Base-by-base conservation (phyloP, 352 stramenopile genomes). In the Elongisporangium prolatum region DNA sequence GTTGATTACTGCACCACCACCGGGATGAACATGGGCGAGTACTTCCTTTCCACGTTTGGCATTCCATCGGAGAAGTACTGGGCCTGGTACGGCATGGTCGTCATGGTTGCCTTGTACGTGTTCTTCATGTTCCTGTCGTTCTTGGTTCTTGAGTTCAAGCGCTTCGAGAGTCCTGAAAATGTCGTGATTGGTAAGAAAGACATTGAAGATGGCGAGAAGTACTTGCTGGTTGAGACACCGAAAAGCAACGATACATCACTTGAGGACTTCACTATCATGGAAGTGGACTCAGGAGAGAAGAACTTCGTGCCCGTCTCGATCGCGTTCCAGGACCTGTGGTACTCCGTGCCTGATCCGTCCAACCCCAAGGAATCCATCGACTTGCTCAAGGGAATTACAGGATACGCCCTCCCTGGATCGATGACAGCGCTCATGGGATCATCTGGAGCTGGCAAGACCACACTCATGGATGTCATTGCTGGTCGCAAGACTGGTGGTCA, bases 401-500 rank as follows among this genome's bases (percentile, higher is more conserved):
- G n/a, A n/a, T n/a, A n/a, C n/a, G n/a, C n/a, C n/a, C n/a, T 90
- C 37, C 68, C 58, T 11, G 79, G 75, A 40, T 71, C 60, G 3
- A 72, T 88, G 16, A 78, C 72, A 5, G 77, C 75, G 0, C 59
- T 88, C 14, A 85, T 86, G 71, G 79, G 77, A 16, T 74, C 73
- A 2, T 76, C 69, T 8, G 81, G 81, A 21, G 79, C 85, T 37
- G 89, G 91, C 0, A 97, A 98, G 62, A 97, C 91, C 1, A 98
- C 91, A 5, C 68, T 98, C 13, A 89, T 97, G 65, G 90, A 98
- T 69, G 91, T 98, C 4, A 90, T 98, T 28, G 87, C 92, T 14
- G 71, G 94, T 13, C 74, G 93, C 28, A 98, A 98, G 64, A 91
- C 74, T 17, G 76, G n/a, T n/a, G n/a, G n/a, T n/a, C n/a, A n/a